phyloP scores from a whole-genome alignment of 2,329 filamentous ascomycete genomes.

The Xenoacremonium recifei region DNA sequence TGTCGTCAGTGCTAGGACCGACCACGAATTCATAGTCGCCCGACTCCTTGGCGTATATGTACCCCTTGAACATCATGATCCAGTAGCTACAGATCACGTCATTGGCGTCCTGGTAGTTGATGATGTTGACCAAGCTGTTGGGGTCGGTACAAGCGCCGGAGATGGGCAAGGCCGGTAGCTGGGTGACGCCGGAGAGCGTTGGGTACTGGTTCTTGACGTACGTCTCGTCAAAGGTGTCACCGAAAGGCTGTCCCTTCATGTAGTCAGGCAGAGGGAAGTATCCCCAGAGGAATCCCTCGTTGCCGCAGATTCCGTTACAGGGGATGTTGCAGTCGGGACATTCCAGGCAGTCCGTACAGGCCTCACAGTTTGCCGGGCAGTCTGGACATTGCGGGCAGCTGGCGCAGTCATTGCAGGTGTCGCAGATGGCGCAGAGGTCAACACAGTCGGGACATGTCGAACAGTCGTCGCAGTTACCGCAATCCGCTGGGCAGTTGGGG shows the following conservation, averaged over 20 bases:
- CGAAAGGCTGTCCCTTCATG: background rate
- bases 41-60: background rate
- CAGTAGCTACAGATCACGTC: background rate
- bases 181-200: background rate
- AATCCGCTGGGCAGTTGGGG: background rate
- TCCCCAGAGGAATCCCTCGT: background rate
- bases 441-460: slow-evolving; percentile 1
- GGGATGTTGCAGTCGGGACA: background rate
- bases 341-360: background rate
- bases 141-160: background rate
- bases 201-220: background rate
- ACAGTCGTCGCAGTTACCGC: slow-evolving; percentile 1
- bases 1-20: background rate
- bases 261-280: background rate
- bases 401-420: background rate
- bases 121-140: background rate
- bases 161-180: background rate
- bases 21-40: background rate
- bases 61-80: background rate
- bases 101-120: too few relatives aligned
- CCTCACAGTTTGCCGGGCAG: slow-evolving; percentile 18
- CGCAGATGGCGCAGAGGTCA: slow-evolving; percentile 14
- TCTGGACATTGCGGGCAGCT: slow-evolving; percentile 1
- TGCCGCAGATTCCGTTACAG: background rate
- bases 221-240: background rate